Base-by-base conservation (phyloP, 2,329 filamentous ascomycete species). In the Fusarium sp. region DNA sequence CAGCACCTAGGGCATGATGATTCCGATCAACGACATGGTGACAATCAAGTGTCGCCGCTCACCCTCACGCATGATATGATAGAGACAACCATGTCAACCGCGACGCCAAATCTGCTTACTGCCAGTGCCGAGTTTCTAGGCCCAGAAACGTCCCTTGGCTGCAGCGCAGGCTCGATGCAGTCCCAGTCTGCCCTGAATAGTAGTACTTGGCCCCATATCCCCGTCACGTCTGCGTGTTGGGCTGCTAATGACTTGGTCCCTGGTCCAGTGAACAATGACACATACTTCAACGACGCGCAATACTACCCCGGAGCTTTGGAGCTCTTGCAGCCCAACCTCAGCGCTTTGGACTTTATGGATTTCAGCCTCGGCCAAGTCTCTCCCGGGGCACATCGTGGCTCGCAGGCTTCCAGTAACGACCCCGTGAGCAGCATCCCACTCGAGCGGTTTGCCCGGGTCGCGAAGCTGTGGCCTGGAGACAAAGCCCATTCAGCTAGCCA, bases 391-490 rank as follows among this genome's bases (percentile, higher is more conserved):
- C 38, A 21, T 14, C 14, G 11, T 15, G 21, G 13, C n/a, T 31
- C 27, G 13, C 17, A 10, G 15, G 21, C 23, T 17, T 7, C 3
- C 17, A 41, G 23, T 13, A 33, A 6, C 13, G 44, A 41, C 10
- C 29, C 42, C 6, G 32, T 29, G 4, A 23, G 35, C 8, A 29
- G 32, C 39, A 55, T 55, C 13, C 46, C 46, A 27, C 35, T 38
- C 10, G 38, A 50, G 17, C 33, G 52, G 0, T 55, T 55, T 31
- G 52, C 52, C 3, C 23, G 36, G 11, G 38, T 55, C 3, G 46
- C 46, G n/a, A 7, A 38, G 14, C 17, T 55, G 10, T 55, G 52
- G 52, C 52, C 52, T 10, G 29, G 25, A n/a, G 50, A 44, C 23
- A 36, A 15, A 19, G 10, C 39, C 31, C 14, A 5, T 23, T 6